Evolutionary conservation across 305 asterid genomes (phyloP).

Genomic region (Fraxinus dipetala): DNA sequence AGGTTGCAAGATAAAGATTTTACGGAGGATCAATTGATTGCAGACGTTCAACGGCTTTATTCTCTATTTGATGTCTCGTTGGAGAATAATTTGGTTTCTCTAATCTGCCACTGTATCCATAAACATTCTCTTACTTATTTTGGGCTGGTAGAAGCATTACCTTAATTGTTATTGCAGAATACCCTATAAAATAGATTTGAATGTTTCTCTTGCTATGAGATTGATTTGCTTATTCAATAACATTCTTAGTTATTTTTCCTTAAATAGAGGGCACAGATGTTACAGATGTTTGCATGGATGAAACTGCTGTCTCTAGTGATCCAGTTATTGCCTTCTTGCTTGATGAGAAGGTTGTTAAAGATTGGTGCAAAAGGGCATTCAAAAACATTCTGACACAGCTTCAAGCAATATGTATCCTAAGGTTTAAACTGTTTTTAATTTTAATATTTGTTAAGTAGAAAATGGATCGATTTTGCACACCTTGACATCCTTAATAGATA

Average conservation of each 20-base stretch:
- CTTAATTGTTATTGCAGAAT: conserved; percentile 3
- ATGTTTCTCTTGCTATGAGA: conserved; percentile 11
- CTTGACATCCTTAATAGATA: conserved; percentile 72
- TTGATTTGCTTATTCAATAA: conserved; percentile 11
- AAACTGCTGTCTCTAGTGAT: conserved; percentile 94
- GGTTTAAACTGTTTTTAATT: not conserved
- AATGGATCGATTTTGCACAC: conserved; percentile 21
- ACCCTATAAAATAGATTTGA: not conserved
- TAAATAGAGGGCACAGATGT: conserved; percentile 69
- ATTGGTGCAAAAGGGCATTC: conserved; percentile 89
- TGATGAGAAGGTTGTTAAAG: conserved; percentile 95
- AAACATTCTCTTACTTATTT: conserved; percentile 21
- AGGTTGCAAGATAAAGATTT: conserved; percentile 63
- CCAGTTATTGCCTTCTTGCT: conserved; percentile 85
- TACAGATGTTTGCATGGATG: conserved; percentile 97
- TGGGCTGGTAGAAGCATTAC: not conserved
- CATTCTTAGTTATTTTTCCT: conserved; percentile 35
- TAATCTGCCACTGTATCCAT: conserved; percentile 96
- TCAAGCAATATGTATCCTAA: conserved; percentile 79
- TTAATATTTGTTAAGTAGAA: not conserved
- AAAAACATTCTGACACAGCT: conserved; percentile 50
- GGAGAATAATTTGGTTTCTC: conserved; percentile 81
- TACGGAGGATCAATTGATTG: conserved; percentile 49
- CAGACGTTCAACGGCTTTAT: conserved; percentile 79
- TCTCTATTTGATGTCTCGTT: conserved; percentile 80